Base-by-base conservation (phyloP, 1,139 yeast genomes). In the Kodamaea alishanica region DNA sequence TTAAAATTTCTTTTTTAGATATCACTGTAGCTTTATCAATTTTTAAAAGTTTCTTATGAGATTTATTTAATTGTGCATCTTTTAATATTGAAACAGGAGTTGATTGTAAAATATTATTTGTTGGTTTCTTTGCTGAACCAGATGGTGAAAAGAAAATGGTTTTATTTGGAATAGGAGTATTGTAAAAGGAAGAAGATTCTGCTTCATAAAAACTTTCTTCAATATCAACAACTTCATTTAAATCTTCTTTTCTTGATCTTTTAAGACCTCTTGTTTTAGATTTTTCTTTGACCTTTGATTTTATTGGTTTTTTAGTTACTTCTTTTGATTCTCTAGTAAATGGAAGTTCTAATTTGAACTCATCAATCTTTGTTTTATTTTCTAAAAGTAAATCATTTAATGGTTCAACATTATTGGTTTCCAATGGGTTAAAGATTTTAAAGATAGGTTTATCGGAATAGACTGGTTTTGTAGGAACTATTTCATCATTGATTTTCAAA, bases 111-210 rank as follows among this genome's bases (percentile, higher is more conserved):
- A 42, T 31, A 25, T 45, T 48, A 8, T 44, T 32, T 5, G 48
- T 28, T 12, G 45, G 48, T 28, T 54, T 55, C 48, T 59, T 48
- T 20, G 56, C 47, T 11, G 60, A 39, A 5, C 55, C 58, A 20
- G 63, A 51, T 29, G 70, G 67, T 2, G 68, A 63, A 42, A 63
- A 64, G 44, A 51, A 60, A 2, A 61, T 54, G 15, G 67, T 55
- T 38, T 61, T 63, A 38, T 60, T 63, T 3, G 61, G 60, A 8
- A 54, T 54, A 6, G 70, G 68, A 15, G 67, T 61, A 30, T 55
- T 51, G 39, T 51, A 52, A 8, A 47, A 43, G 2, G 60, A 52
- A 7, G 50, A 48, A 2, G 51, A 40, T 26, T 52, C 55, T 24
- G 45, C 42, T 20, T 37, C 35, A 26, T 35, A 44, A 15, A 15